Evolutionary conservation across 257 asterid species (phyloP).

Genomic region (Solanum stenotomum): DNA sequence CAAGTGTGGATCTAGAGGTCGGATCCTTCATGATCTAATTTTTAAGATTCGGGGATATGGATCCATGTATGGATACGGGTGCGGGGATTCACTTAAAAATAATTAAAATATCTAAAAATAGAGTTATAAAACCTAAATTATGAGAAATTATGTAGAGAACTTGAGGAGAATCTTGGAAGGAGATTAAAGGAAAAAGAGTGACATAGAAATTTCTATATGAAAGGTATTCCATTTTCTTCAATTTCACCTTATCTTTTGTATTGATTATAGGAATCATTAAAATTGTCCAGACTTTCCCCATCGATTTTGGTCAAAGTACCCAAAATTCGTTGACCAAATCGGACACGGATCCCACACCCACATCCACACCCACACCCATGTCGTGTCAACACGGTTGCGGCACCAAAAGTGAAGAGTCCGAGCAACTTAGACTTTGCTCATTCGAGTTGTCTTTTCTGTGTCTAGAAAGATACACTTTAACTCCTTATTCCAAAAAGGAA

Average conservation of each 20-base stretch:
- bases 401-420: background rate
- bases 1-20: background rate
- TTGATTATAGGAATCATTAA: too few species aligned
- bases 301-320: background rate
- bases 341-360: background rate
- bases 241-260: background rate
- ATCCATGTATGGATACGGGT: background rate
- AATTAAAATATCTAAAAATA: too few species aligned
- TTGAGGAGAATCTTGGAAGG: background rate
- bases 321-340: background rate
- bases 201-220: background rate
- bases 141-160: background rate
- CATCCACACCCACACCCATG: background rate
- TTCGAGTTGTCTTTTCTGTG: background rate
- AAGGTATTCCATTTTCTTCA: background rate
- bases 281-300: background rate
- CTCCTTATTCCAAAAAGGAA: background rate
- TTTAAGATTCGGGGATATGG: background rate
- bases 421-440: background rate
- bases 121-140: background rate
- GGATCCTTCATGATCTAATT: background rate
- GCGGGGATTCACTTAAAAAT: background rate
- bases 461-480: background rate
- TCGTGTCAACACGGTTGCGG: background rate
- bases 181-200: background rate